Percentiles rank a stretch among this genome's conserved stretches.
phyloP scores from a whole-genome alignment of 2,329 filamentous ascomycete genomes.

The Laburnicola sp. region DNA sequence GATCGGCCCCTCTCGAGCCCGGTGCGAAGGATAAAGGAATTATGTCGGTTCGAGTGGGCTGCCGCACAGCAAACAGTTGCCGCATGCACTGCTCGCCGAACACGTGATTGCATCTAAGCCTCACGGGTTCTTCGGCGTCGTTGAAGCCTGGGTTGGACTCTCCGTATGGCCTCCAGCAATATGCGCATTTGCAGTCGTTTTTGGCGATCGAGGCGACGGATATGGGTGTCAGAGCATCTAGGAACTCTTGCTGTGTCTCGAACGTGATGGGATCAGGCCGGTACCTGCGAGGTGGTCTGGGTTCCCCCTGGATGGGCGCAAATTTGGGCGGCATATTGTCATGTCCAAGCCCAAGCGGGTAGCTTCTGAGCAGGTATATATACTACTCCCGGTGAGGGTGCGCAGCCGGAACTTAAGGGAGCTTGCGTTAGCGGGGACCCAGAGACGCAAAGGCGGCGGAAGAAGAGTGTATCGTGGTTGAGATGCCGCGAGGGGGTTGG shows the following conservation, averaged over 20 bases:
- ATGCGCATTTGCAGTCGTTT: conserved; percentile 15
- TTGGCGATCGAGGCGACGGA: conserved; percentile 12
- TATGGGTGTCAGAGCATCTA: conserved; percentile 17
- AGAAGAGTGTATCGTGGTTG: no score
- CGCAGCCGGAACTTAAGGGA: no score
- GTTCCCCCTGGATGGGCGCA: not conserved
- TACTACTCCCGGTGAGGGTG: no score
- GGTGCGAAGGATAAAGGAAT: conserved; percentile 11
- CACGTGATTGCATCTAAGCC: conserved; percentile 21
- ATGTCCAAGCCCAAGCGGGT: not conserved
- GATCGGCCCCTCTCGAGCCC: conserved; percentile 6
- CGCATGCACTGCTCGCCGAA: conserved; percentile 25
- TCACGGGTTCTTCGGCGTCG: conserved; percentile 23
- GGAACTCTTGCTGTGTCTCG: conserved; percentile 20
- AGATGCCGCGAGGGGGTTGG: not conserved
- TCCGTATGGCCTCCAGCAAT: conserved; percentile 26
- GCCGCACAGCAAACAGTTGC: conserved; percentile 11
- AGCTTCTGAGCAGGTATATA: no score
- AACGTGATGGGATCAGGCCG: conserved; percentile 17
- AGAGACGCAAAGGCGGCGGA: no score
- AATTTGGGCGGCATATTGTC: not conserved
- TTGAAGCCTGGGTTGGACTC: conserved; percentile 19
- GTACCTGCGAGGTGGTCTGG: not conserved
- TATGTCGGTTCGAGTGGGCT: conserved; percentile 2
- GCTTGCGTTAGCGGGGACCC: no score